phyloP scores from a whole-genome alignment of 2,329 filamentous ascomycete genomes.

The Plenodomus tracheiphilus region DNA sequence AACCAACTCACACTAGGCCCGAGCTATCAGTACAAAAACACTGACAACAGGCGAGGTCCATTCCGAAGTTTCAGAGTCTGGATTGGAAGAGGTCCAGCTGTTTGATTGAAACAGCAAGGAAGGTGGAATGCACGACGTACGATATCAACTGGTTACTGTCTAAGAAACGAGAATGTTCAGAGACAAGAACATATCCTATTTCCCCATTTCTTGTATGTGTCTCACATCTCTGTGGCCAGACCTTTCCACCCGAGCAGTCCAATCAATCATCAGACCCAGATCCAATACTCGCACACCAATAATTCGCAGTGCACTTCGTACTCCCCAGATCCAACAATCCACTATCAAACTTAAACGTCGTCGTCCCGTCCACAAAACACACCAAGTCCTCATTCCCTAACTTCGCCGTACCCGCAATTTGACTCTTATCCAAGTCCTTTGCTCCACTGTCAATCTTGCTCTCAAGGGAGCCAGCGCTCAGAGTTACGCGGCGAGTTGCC shows the following conservation, averaged over 20 bases:
- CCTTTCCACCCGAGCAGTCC: too few relatives aligned
- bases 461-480: conserved; percentile 2
- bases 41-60: conserved; percentile 42
- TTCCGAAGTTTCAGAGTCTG: conserved; percentile 43
- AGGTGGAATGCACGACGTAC: too few relatives aligned
- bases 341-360: conserved; percentile 9
- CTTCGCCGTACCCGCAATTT: conserved; percentile 16
- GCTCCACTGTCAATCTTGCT: conserved; percentile 17
- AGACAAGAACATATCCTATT: too few relatives aligned
- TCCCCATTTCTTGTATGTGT: too few relatives aligned
- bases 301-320: conserved; percentile 15
- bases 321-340: conserved; percentile 3
- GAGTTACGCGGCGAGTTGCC: neutral
- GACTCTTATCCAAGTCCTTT: conserved; percentile 6
- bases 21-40: conserved; percentile 45
- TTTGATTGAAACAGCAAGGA: neutral
- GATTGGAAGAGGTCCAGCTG: conserved; percentile 43
- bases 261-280: neutral
- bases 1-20: conserved; percentile 47
- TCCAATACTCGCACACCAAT: conserved; percentile 18
- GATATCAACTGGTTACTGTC: too few relatives aligned
- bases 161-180: too few relatives aligned
- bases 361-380: conserved; percentile 20
- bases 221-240: too few relatives aligned
- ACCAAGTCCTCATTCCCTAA: conserved; percentile 17